Percentiles rank a stretch among this genome's conserved stretches.
phyloP scores from a whole-genome alignment of 306 rosid species.

The Vigna trinervia region DNA sequence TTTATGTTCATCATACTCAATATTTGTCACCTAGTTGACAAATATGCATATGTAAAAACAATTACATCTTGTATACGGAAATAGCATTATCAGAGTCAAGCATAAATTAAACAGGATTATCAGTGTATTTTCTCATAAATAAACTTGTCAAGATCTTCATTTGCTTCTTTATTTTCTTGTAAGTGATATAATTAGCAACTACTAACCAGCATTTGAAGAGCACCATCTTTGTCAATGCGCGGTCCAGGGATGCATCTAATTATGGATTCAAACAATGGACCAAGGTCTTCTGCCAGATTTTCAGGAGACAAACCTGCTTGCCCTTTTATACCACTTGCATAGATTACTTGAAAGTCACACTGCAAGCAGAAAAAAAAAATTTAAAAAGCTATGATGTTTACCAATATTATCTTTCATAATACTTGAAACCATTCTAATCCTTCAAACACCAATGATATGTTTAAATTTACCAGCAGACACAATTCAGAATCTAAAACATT shows the following conservation, averaged over 20 bases:
- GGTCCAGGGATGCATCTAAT: constrained; percentile 99
- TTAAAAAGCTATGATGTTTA: constrained; percentile 21
- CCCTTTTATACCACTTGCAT: constrained; percentile 98
- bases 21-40: constrained; percentile 74
- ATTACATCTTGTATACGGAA: constrained; percentile 29
- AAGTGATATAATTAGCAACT: constrained; percentile 38
- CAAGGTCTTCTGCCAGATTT: constrained; percentile 91
- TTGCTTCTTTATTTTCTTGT: constrained; percentile 15
- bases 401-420: background rate
- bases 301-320: constrained; percentile 92
- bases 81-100: constrained; percentile 25
- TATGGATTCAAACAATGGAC: constrained; percentile 93
- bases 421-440: constrained; percentile 35
- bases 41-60: constrained; percentile 37
- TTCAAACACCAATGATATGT: constrained; percentile 27
- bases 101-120: constrained; percentile 23
- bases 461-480: constrained; percentile 24
- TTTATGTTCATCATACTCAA: constrained; percentile 95
- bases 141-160: constrained; percentile 14
- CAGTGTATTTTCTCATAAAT: constrained; percentile 37
- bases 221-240: constrained; percentile 85
- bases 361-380: constrained; percentile 51
- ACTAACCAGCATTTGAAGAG: constrained; percentile 97
- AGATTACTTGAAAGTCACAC: constrained; percentile 98
- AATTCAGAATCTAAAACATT: constrained; percentile 18